A percentile compares a stretch with the other conserved stretches of the same genome.
These are phyloP conservation scores for Entomortierella lignicola DNA, from an alignment of 192 early-diverging fungal genomes.

Conservation along the genomic window DNA sequence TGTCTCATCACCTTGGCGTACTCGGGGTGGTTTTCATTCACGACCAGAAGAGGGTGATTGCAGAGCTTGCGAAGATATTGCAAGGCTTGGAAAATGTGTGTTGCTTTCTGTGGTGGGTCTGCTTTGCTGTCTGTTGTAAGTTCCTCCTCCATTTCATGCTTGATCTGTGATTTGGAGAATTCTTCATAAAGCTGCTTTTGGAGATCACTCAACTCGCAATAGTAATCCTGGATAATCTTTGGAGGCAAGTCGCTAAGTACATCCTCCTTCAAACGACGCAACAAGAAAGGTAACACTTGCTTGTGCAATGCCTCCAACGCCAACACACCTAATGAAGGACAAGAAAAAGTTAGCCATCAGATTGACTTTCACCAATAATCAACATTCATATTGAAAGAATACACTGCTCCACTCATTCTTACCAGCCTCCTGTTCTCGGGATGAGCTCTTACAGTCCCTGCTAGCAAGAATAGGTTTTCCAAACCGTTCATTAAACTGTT, in stretches of 20 bases:
- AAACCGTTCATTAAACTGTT: constrained; percentile 94
- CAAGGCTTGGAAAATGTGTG: constrained; percentile 97
- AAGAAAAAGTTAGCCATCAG: not conserved
- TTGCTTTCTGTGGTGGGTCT: constrained; percentile 53
- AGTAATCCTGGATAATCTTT: constrained; percentile 99
- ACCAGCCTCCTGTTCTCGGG: constrained; percentile 73
- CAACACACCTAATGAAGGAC: constrained; percentile 68
- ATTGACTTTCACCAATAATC: too few species aligned
- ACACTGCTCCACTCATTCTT: not conserved
- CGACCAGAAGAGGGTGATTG: constrained; percentile 94
- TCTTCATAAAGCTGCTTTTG: constrained; percentile 93
- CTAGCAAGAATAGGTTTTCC: constrained; percentile 92
- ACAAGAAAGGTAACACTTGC: constrained; percentile 95
- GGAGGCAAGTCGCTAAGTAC: constrained; percentile 96
- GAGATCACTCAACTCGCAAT: constrained; percentile 93
- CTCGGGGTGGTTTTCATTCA: constrained; percentile 90
- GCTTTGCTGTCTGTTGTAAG: constrained; percentile 59
- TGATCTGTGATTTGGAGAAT: constrained; percentile 81
- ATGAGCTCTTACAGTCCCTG: constrained; percentile 87
- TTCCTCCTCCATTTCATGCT: constrained; percentile 61
- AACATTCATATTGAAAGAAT: too few species aligned
- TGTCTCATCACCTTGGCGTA: constrained; percentile 74
- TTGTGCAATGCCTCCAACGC: constrained; percentile 96
- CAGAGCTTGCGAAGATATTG: constrained; percentile 96
- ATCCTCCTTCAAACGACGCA: constrained; percentile 98